Conservation (phyloP, 768 basidiomycete genomes). For the Tylopilus subfusipes region DNA sequence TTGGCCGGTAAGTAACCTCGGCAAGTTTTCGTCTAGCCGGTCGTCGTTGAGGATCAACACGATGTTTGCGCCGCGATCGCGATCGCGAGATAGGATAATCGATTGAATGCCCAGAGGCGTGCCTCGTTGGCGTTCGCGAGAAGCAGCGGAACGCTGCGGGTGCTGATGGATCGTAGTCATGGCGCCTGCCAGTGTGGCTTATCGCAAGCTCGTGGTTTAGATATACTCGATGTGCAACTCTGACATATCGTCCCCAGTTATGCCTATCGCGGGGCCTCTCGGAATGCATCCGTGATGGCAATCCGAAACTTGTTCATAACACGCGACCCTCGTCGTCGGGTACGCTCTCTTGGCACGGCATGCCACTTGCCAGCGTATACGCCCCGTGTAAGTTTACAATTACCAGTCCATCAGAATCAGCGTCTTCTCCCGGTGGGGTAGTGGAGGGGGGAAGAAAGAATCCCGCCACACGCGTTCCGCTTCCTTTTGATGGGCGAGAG, state of each 20-base stretch:
- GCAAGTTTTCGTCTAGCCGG: background rate
- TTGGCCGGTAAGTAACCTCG: background rate
- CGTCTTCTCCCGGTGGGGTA: background rate
- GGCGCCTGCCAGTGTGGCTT: background rate
- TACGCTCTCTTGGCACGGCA: no score
- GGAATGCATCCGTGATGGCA: background rate
- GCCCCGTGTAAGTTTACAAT: background rate
- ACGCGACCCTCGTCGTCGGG: no score
- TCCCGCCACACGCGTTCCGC: background rate
- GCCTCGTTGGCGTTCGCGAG: background rate
- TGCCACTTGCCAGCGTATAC: background rate
- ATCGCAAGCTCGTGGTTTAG: background rate
- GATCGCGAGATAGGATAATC: background rate
- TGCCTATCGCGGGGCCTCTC: no score
- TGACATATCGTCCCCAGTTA: no score
- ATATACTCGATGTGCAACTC: no score
- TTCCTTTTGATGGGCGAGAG: background rate
- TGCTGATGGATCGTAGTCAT: background rate
- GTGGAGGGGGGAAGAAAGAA: background rate
- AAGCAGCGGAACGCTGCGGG: background rate
- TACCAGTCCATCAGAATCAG: background rate
- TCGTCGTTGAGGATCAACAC: conserved; percentile 2
- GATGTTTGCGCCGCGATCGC: background rate
- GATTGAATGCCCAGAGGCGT: background rate
- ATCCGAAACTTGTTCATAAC: background rate